A percentile compares a stretch with the other conserved stretches of the same genome.
These are phyloP conservation scores for Pythium sukuiense DNA, from an alignment of 352 stramenopile genomes.

Conservation along the genomic window DNA sequence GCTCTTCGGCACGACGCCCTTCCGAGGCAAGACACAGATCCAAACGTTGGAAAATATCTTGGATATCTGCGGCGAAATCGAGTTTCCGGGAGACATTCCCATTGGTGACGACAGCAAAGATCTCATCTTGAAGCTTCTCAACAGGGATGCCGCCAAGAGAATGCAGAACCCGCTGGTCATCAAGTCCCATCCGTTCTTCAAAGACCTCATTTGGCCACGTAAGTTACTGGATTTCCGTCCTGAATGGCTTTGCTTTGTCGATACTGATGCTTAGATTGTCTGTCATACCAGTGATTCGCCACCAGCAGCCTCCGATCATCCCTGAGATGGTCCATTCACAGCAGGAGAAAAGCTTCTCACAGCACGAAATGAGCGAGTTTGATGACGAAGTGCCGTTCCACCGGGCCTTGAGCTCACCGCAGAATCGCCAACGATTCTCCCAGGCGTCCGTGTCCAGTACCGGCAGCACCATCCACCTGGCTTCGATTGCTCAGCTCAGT, in stretches of 20 bases:
- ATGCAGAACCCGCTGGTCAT: conserved; percentile 92
- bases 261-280: background rate
- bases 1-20: conserved; percentile 51
- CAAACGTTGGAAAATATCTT: conserved; percentile 54
- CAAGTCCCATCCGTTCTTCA: conserved; percentile 92
- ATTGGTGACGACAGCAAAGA: conserved; percentile 61
- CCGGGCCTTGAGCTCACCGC: conserved; percentile 24
- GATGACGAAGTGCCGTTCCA: conserved; percentile 47
- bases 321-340: conserved; percentile 42
- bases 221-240: conserved; percentile 24
- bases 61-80: conserved; percentile 46
- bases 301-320: conserved; percentile 43
- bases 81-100: conserved; percentile 59
- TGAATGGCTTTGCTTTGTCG: background rate
- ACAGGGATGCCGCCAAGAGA: conserved; percentile 41
- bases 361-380: conserved; percentile 31
- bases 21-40: conserved; percentile 42
- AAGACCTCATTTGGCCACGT: conserved; percentile 82
- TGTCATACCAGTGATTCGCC: conserved; percentile 38
- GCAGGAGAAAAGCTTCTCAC: conserved; percentile 28
- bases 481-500: conserved; percentile 19
- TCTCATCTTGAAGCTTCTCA: conserved; percentile 56
- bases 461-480: conserved; percentile 5
- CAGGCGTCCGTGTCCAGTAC: conserved; percentile 16
- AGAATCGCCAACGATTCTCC: conserved; percentile 5